Base-by-base conservation (phyloP, 352 stramenopile genomes). In the Pythium biforme region DNA sequence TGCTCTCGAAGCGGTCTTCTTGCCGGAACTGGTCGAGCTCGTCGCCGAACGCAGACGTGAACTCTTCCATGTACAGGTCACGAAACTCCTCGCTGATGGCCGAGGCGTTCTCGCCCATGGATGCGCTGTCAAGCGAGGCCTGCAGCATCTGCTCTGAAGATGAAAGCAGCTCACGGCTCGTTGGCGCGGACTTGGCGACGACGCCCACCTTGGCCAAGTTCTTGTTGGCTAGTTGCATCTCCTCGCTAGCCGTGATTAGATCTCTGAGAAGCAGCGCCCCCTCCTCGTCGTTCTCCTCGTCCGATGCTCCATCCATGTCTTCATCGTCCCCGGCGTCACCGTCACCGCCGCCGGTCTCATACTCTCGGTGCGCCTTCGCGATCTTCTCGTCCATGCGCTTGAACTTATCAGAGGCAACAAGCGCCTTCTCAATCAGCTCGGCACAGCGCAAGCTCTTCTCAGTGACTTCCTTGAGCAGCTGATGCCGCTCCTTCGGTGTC, bases 51-150 rank as follows among this genome's bases (percentile, higher is more conserved):
- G 82, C 82, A 19, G 76, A 75, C 29, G 87, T 88, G 64, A 95
- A 95, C 57, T 90, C 83, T 46, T 94, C 83, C 81, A 90, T 86
- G 73, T 95, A 95, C 57, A 94, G 55, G 25, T 90, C 73, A 34
- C 66, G 74, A 54, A 95, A 95, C 64, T 85, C 77, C 46, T 75
- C 76, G 39, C 79, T 68, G 27, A 79, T 47, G 2, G 60, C 62
- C 31, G 59, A 66, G 62, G 4, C 6, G 3, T 66, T 52, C 7
- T 50, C 48, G 11, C 45, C 57, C 2, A 54, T 62, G 6, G 66
- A 61, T 11, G 76, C 57, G 14, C 66, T 50, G 15, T 68, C 58
- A 9, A 73, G 53, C 40, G 68, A 59, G 26, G 57, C 60, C 27
- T 67, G 55, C 52, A 93, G 61, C n/a, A 82, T 60, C 10, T 64